Evolutionary conservation across 495 filamentous ascomycete species (phyloP), one percentile per base, ranked within the genome.

Genomic region (Aspergillus asperescens): DNA sequence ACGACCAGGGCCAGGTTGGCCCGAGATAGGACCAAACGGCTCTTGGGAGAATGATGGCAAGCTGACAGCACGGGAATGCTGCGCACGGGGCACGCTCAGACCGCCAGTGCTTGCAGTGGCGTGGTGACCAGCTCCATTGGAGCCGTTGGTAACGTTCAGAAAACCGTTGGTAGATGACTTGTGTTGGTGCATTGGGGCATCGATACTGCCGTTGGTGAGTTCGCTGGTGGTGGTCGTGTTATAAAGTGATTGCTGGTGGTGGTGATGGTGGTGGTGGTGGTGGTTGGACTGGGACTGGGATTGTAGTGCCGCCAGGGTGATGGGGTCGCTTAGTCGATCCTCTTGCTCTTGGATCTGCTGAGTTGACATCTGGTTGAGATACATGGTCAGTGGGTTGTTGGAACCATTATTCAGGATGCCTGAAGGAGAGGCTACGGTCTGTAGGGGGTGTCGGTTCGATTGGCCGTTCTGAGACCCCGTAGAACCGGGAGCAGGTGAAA

Each of bases 331-430:
- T 43, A 72, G 42, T 5, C 70, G 73, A 56, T 75, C 76, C 50
- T 80, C 79, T 57, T 82, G 78, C 50, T 84, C 81, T 44, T 81
- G 81, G 31, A 85, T 80, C 18, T 87, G 84, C 64, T 92, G 87
- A 22, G 88, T 80, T 3, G 83, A 89, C 44, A 90, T 85, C 65
- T 95, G 89, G 65, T 81, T 87, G 34, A 96, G 81, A 66, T 95
- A 96, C 84, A 96, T 79, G n/a, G 89, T 94, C 62, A 98, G 70
- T 0, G 93, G 93, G 66, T 98, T 98, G 75, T 80, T 91, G 50
- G 76, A 75, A 25, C 83, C 83, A 32, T 79, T 81, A 65, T 92
- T 92, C 64, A 95, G 80, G 52, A 95, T 77, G 5, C 81, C 80
- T 3, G 86, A 81, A 9, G 85, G 81, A 7, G 81, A 83, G 3